Conservation (phyloP, 331 rosid genomes). For the Saraca asoca region DNA sequence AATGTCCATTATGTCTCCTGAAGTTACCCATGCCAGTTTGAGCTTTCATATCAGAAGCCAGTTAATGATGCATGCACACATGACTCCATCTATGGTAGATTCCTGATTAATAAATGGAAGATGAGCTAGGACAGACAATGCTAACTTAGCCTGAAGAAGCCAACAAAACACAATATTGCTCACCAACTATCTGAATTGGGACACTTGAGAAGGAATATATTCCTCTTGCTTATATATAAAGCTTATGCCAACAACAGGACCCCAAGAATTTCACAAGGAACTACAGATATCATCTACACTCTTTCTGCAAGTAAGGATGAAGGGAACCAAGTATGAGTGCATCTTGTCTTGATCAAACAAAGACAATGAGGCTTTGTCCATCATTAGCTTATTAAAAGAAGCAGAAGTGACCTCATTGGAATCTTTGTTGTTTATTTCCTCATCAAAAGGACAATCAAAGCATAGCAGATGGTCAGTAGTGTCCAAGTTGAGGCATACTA, state of each 20-base stretch:
- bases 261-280: background rate
- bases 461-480: conserved; percentile 45
- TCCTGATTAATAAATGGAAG: conserved; percentile 23
- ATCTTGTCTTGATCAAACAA: conserved; percentile 11
- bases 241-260: background rate
- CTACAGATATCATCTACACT: background rate
- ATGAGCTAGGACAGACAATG: conserved; percentile 31
- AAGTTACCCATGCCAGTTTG: background rate
- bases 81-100: background rate
- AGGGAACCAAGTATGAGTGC: conserved; percentile 32
- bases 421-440: conserved; percentile 45
- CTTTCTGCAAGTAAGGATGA: conserved; percentile 20
- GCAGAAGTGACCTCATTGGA: conserved; percentile 39
- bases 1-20: too few species aligned
- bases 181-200: conserved; percentile 25
- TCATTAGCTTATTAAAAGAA: conserved; percentile 41
- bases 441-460: conserved; percentile 42
- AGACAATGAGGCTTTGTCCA: conserved; percentile 19
- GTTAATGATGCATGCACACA: too few species aligned
- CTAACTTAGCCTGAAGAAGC: conserved; percentile 15
- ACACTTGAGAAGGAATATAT: conserved; percentile 33
- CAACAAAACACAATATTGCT: conserved; percentile 26
- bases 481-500: conserved; percentile 50
- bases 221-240: conserved; percentile 28
- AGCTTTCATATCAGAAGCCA: background rate